A percentile compares a stretch with the other conserved stretches of the same genome.
Evolutionary conservation across 2,329 filamentous ascomycete genomes (phyloP).

Genomic region (Chaetomiaceae sp.): DNA sequence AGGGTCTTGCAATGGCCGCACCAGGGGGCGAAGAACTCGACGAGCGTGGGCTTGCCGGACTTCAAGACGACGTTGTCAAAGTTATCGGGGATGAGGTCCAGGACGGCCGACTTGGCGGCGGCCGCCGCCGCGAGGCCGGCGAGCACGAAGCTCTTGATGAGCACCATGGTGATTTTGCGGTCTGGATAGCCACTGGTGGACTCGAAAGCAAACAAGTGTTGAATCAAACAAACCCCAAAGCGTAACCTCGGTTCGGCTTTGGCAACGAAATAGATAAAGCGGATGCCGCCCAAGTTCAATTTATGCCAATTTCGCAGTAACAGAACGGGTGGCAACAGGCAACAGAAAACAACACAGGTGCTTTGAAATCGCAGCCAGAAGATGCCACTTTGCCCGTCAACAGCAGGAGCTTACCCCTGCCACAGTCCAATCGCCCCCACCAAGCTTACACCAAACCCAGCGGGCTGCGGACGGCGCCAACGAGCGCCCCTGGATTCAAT

Average conservation of each 20-base stretch:
- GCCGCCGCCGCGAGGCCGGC: constrained; percentile 49
- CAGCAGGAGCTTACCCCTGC: constrained; percentile 11
- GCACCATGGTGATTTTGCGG: constrained; percentile 46
- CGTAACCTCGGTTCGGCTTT: constrained; percentile 6
- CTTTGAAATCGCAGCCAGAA: constrained; percentile 32
- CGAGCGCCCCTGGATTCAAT: neutral
- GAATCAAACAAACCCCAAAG: too few species aligned
- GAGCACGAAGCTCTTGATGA: constrained; percentile 55
- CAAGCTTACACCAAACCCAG: neutral
- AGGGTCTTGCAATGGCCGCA: constrained; percentile 99
- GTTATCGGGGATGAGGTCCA: constrained; percentile 84
- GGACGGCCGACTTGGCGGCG: constrained; percentile 71
- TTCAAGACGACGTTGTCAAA: constrained; percentile 87
- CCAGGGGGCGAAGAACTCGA: constrained; percentile 98
- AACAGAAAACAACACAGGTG: too few species aligned
- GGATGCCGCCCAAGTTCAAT: constrained; percentile 4
- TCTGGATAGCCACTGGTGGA: too few species aligned
- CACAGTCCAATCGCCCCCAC: neutral
- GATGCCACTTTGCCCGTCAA: constrained; percentile 33
- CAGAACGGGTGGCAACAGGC: constrained; percentile 12
- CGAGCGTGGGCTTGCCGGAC: constrained; percentile 88
- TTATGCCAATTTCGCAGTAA: constrained; percentile 4
- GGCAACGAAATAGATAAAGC: neutral
- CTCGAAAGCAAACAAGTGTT: too few species aligned
- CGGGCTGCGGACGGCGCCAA: neutral